These are phyloP conservation scores for Rhododendron williamsianum DNA, from an alignment of 148 eudicot genomes.

Conservation along the genomic window DNA sequence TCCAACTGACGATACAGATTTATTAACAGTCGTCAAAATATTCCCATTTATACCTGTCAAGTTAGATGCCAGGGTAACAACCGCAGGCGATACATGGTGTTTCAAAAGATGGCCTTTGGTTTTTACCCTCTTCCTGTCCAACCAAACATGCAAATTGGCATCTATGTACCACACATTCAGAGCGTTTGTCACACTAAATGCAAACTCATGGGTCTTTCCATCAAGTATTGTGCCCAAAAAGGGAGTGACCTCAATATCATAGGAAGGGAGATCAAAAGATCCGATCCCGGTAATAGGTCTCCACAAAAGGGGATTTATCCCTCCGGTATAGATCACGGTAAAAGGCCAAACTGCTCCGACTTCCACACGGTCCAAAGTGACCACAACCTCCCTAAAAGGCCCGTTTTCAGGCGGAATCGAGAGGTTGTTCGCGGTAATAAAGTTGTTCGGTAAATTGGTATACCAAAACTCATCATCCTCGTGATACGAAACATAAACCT, in stretches of 20 bases:
- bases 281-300: constrained; percentile 79
- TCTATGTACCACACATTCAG: constrained; percentile 83
- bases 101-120: constrained; percentile 44
- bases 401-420: constrained; percentile 55
- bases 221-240: constrained; percentile 61
- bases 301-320: constrained; percentile 85
- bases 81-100: constrained; percentile 18
- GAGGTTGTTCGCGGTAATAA: constrained; percentile 50
- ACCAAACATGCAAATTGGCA: constrained; percentile 91
- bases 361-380: constrained; percentile 49
- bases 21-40: constrained; percentile 34
- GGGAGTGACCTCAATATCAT: constrained; percentile 80
- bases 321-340: constrained; percentile 85
- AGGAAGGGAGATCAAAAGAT: constrained; percentile 76
- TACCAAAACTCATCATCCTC: constrained; percentile 91
- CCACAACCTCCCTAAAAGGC: constrained; percentile 79
- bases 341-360: constrained; percentile 86
- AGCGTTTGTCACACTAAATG: constrained; percentile 68
- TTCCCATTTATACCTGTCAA: constrained; percentile 60
- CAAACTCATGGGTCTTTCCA: constrained; percentile 51
- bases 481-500: constrained; percentile 83
- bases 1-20: constrained; percentile 47
- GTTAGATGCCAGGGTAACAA: constrained; percentile 20
- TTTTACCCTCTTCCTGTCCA: constrained; percentile 44
- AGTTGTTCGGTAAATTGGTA: constrained; percentile 58